A percentile compares a stretch with the other conserved stretches of the same genome.
Evolutionary conservation across 768 basidiomycete genomes (phyloP).

Genomic region (Trametes gibbosa): DNA sequence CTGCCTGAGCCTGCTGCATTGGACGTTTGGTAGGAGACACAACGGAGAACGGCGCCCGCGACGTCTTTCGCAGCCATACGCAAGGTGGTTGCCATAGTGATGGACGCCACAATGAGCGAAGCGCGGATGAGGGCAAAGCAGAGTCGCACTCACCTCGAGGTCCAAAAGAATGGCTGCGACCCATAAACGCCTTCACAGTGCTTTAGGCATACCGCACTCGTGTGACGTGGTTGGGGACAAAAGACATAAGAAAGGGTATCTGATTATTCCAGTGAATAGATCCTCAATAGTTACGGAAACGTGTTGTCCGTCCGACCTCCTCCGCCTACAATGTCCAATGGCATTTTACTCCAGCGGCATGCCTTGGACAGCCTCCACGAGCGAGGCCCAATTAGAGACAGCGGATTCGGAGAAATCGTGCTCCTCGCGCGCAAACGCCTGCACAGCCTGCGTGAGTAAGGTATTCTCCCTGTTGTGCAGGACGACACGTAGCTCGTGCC

Average conservation of each 20-base stretch:
- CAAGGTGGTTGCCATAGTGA: not conserved
- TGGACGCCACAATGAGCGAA: no score
- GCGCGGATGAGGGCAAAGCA: no score
- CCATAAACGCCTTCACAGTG: no score
- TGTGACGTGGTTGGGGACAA: no score
- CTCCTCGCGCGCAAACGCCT: slow-evolving; percentile 74
- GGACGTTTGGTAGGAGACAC: no score
- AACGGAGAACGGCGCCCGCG: not conserved
- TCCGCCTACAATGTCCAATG: not conserved
- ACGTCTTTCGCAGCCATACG: not conserved
- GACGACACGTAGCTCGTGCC: slow-evolving; percentile 93
- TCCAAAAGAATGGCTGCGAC: not conserved
- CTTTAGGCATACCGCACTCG: no score
- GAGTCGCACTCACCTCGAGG: not conserved
- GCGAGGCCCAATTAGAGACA: slow-evolving; percentile 68
- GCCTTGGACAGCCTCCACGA: slow-evolving; percentile 64
- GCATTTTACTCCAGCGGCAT: slow-evolving; percentile 80
- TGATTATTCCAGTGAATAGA: slow-evolving; percentile 12
- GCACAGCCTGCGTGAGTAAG: slow-evolving; percentile 69
- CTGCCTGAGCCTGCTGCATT: no score
- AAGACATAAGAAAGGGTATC: slow-evolving; percentile 4
- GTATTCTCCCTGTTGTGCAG: slow-evolving; percentile 89
- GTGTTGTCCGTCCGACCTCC: not conserved
- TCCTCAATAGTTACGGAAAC: not conserved
- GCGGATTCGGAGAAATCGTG: slow-evolving; percentile 62